Conservation (phyloP, 108 stramenopile genomes). For the Skeletonema tropicum region DNA sequence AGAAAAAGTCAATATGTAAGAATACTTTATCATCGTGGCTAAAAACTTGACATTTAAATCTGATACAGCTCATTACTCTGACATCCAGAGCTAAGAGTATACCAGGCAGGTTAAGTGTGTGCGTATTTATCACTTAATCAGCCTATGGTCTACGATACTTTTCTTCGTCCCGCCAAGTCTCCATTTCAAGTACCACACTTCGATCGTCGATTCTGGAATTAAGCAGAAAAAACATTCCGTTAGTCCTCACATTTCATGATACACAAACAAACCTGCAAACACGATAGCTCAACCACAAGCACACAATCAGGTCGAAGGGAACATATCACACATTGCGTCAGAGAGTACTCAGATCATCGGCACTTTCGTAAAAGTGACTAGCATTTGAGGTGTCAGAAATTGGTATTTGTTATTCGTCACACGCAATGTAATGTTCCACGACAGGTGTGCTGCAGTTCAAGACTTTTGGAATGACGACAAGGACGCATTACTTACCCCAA, state of each 20-base stretch:
- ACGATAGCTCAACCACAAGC: background rate
- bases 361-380: slow-evolving; percentile 12
- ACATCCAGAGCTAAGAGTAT: no score
- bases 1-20: no score
- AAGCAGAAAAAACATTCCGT: background rate
- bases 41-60: no score
- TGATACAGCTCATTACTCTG: no score
- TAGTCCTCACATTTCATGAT: background rate
- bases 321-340: slow-evolving; percentile 6
- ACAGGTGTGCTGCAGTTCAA: background rate
- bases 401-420: slow-evolving; percentile 15
- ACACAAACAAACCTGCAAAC: background rate
- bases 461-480: background rate
- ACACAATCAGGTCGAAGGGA: background rate
- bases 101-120: no score
- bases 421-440: background rate
- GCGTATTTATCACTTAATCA: no score
- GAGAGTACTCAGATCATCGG: slow-evolving; percentile 22
- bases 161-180: no score
- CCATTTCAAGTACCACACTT: no score
- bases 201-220: background rate
- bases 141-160: no score
- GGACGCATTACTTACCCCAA: background rate
- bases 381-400: slow-evolving; percentile 25
- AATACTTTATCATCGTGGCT: no score